These are phyloP conservation scores for Candida methanosorbosa DNA, from an alignment of 805 yeast species.

Conservation along the genomic window DNA sequence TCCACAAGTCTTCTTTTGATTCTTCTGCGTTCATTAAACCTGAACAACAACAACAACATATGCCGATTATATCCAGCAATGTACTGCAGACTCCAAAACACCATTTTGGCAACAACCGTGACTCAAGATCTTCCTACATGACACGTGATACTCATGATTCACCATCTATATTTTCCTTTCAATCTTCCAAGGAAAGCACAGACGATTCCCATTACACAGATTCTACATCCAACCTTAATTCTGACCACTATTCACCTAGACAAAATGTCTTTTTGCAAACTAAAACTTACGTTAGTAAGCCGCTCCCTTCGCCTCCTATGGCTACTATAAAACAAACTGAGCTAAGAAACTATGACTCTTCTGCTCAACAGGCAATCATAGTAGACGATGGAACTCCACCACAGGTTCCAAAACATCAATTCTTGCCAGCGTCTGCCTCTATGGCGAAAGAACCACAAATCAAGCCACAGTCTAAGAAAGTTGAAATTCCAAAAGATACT, in stretches of 20 bases:
- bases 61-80: no score
- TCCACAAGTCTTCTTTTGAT: no score
- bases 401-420: slow-evolving; percentile 3
- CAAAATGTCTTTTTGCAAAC: background rate
- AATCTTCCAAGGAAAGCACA: background rate
- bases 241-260: background rate
- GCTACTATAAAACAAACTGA: slow-evolving; percentile 5
- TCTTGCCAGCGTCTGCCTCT: no score
- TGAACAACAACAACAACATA: no score
- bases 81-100: no score
- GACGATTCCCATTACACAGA: background rate
- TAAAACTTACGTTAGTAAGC: no score
- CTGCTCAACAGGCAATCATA: background rate
- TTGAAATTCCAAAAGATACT: slow-evolving; percentile 14
- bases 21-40: no score
- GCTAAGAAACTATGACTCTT: slow-evolving; percentile 5
- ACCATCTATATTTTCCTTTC: no score
- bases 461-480: background rate
- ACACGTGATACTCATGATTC: no score
- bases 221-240: background rate
- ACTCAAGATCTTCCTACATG: no score
- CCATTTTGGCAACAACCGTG: no score
- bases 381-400: slow-evolving; percentile 6
- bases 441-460: background rate
- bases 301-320: slow-evolving; percentile 8